Conservation (phyloP, 495 filamentous ascomycete genomes). For the Recurvomyces mirabilis region DNA sequence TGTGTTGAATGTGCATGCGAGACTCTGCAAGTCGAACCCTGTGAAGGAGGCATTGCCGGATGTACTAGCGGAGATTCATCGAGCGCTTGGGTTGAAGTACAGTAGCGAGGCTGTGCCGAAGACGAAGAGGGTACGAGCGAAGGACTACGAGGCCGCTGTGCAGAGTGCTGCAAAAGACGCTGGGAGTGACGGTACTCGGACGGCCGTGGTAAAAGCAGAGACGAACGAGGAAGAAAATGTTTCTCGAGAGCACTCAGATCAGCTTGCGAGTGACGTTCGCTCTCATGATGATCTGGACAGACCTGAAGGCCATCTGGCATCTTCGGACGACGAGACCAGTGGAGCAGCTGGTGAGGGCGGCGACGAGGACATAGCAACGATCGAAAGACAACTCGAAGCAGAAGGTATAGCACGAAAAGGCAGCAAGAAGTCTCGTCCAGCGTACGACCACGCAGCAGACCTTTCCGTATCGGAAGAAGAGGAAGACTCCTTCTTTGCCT, state of each 20-base stretch:
- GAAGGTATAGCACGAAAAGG: constrained; percentile 11
- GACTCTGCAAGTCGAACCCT: constrained; percentile 63
- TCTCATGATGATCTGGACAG: constrained; percentile 34
- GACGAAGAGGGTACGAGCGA: constrained; percentile 8
- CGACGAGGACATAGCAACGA: constrained; percentile 27
- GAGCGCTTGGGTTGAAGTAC: constrained; percentile 37
- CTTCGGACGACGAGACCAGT: constrained; percentile 37
- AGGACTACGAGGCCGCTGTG: not conserved
- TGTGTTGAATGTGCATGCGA: constrained; percentile 63
- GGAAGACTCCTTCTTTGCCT: not conserved
- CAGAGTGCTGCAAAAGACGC: not conserved
- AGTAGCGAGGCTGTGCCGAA: constrained; percentile 10
- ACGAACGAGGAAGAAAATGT: constrained; percentile 1
- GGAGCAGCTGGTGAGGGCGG: constrained; percentile 35
- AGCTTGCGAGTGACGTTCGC: not conserved
- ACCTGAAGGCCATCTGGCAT: constrained; percentile 46
- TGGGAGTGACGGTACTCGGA: not conserved
- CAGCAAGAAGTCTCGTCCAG: not conserved
- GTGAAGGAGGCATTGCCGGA: constrained; percentile 58
- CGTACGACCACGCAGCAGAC: constrained; percentile 24
- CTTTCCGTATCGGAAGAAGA: constrained; percentile 24
- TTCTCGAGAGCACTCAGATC: not conserved
- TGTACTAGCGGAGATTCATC: constrained; percentile 51
- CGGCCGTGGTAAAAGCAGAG: constrained; percentile 24
- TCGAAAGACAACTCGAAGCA: constrained; percentile 20